Base-by-base conservation (phyloP, 805 yeast species). In the Candida silvicultrix region DNA sequence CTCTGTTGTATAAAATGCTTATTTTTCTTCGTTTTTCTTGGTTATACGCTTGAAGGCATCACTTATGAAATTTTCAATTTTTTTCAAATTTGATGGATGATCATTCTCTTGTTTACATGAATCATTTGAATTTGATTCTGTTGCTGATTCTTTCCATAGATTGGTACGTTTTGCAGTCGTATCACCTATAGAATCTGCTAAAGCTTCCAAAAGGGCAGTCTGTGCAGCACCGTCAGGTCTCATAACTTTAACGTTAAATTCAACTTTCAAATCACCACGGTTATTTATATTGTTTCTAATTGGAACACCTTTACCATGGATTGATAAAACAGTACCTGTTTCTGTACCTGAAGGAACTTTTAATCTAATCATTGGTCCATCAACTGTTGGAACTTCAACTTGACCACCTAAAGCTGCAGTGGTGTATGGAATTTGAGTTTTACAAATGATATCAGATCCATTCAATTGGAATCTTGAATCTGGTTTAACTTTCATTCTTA, bases 351-450 rank as follows among this genome's bases (percentile, higher is more conserved):
- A 69, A 43, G 95, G 82, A 12, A 94, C 83, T 65, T 81, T 87
- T 46, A 94, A 67, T 63, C 89, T 85, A 43, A 95, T 70, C 32
- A 75, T 75, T 37, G 77, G 77, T 5, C 95, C 97, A 51, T 81
- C 88, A 23, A 94, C 77, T 0, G 99, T 92, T 31, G 98, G 98
- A n/a, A 94, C 78, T 42, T 84, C 80, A 20, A 94, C 76, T 40
- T 79, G 81, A 35, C 99, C 99, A 49, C 99, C 99, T 40, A 94
- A 71, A 0, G 97, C 89, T 1, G 99, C 99, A 0, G 99, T 94
- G 1, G 99, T 94, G 81, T 89, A 85, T 41, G 94, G 85, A 44
- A 94, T 81, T 39, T 80, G 79, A 41, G 82, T 79, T 23, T 74
- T 71, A 58, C 80, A 77, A 47, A 85, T 63, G 48, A 94, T 74